Percentiles rank a stretch among this genome's conserved stretches.
These are phyloP conservation scores for Mangifera indica DNA, from an alignment of 345 rosid species.

Conservation along the genomic window DNA sequence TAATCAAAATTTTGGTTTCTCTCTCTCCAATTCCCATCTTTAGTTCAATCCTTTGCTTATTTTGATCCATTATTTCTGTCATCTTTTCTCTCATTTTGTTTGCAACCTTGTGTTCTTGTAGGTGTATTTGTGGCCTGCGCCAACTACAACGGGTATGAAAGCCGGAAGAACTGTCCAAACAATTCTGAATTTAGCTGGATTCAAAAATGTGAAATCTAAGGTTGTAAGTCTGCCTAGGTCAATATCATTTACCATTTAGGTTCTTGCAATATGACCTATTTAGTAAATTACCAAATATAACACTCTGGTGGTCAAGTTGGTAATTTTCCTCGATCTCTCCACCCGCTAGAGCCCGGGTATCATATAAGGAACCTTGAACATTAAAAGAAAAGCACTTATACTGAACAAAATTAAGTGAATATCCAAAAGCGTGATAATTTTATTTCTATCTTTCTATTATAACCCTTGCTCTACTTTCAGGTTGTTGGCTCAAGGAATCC, in stretches of 20 bases:
- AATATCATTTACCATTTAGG: background rate
- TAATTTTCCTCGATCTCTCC: too few species aligned
- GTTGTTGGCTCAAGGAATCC: constrained; percentile 95
- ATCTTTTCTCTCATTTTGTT: background rate
- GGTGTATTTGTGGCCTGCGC: constrained; percentile 96
- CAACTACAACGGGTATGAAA: constrained; percentile 83
- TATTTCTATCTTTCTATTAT: background rate
- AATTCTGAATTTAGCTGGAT: constrained; percentile 78
- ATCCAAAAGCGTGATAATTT: too few species aligned
- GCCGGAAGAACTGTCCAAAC: constrained; percentile 86
- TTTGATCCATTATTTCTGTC: background rate
- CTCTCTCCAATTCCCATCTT: constrained; percentile 1
- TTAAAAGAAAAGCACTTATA: too few species aligned
- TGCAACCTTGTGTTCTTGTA: constrained; percentile 24
- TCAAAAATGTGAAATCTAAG: constrained; percentile 94
- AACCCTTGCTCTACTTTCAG: constrained; percentile 33
- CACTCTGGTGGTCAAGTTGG: too few species aligned
- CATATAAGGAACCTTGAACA: too few species aligned
- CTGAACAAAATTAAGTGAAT: too few species aligned
- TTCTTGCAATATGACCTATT: background rate
- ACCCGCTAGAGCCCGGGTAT: too few species aligned
- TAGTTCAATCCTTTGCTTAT: background rate
- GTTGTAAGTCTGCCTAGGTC: constrained; percentile 32
- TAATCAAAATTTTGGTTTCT: background rate
- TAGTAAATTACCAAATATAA: too few species aligned